Evolutionary conservation across 495 filamentous ascomycete species (phyloP).

Genomic region (Penicillium egyptiacum): DNA sequence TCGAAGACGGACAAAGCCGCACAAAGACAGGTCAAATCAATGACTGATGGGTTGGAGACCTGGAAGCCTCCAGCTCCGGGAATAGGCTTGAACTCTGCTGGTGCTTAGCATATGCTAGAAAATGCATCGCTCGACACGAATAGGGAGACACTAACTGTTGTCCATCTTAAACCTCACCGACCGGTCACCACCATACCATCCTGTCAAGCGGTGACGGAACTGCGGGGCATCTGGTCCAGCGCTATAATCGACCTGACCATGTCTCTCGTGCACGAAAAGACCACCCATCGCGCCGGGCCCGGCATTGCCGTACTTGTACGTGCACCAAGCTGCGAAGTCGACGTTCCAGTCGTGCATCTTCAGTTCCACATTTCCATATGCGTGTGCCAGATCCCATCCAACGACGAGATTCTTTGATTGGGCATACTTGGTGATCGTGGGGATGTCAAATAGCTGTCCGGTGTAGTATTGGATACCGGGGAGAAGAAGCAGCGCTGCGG

Average conservation of each 20-base stretch:
- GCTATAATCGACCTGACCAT: slow-evolving; percentile 57
- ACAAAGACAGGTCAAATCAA: slow-evolving; percentile 63
- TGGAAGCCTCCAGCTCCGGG: slow-evolving; percentile 63
- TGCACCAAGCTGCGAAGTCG: slow-evolving; percentile 94
- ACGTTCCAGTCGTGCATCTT: slow-evolving; percentile 89
- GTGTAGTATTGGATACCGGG: slow-evolving; percentile 96
- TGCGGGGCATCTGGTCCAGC: slow-evolving; percentile 42
- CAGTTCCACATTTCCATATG: slow-evolving; percentile 84
- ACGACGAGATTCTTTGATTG: slow-evolving; percentile 73
- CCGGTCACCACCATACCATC: slow-evolving; percentile 91
- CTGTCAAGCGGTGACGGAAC: slow-evolving; percentile 63
- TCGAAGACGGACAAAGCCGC: slow-evolving; percentile 78
- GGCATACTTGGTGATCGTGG: slow-evolving; percentile 77
- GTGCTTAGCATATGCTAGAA: slow-evolving; percentile 12
- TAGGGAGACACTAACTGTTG: slow-evolving; percentile 46
- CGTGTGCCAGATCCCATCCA: slow-evolving; percentile 95
- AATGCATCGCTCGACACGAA: background rate
- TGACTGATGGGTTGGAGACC: slow-evolving; percentile 58
- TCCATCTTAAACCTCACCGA: slow-evolving; percentile 75
- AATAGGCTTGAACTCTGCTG: slow-evolving; percentile 67
- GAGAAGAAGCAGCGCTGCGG: slow-evolving; percentile 78
- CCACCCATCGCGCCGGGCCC: slow-evolving; percentile 87
- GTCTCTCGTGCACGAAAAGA: slow-evolving; percentile 78
- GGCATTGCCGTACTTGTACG: slow-evolving; percentile 93
- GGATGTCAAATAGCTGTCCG: slow-evolving; percentile 85